Evolutionary conservation across 2,329 filamentous ascomycete species (phyloP), one percentile per base, ranked within the genome.

Genomic region (Nigrograna mackinnonii): DNA sequence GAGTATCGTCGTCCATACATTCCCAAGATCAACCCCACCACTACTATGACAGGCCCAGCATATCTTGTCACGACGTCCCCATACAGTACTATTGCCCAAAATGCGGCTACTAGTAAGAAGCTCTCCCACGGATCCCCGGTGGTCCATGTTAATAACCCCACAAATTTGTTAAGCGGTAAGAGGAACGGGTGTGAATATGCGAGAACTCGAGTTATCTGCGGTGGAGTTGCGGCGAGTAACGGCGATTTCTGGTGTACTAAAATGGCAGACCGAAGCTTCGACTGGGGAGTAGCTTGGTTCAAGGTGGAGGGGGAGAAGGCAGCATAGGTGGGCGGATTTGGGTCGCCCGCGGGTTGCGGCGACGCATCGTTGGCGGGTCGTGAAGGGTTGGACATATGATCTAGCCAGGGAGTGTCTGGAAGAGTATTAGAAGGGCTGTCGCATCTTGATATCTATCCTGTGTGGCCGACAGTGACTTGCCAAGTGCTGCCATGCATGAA

Each of bases 241-340:
- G 94, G 94, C 13, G 90, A 96, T 72, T 97, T 99, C 68, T 96
- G 92, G 70, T 97, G 91, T 16, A 99, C 91, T 55, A 97, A 84
- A 56, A 99, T 91, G 43, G 90, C 95, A 14, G 90, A 95, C 34
- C 89, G 84, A 49, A 92, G 87, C 62, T 88, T 87, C 31, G 84
- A 83, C 26, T 84, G 80, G 35, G 86, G 77, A 4, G 84, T 79
- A 26, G 81, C 80, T 43, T 86, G 82, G 33, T 84, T 86, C 54
- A 91, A 80, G 17, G 87, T 89, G 17, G 86, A 81, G 22, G 94
- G 91, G 4, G 92, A 94, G 74, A 99, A 99, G 60, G 89, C 82
- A 51, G 94, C 94, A 64, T 88, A 84, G 34, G 92, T 97, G 35
- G 90, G 86, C 42, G 82, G 78, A 41, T 68, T 68, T 47, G 71